Evolutionary conservation across 768 basidiomycete genomes (phyloP), one percentile per base, ranked within the genome.

Genomic region (Suillus discolor): DNA sequence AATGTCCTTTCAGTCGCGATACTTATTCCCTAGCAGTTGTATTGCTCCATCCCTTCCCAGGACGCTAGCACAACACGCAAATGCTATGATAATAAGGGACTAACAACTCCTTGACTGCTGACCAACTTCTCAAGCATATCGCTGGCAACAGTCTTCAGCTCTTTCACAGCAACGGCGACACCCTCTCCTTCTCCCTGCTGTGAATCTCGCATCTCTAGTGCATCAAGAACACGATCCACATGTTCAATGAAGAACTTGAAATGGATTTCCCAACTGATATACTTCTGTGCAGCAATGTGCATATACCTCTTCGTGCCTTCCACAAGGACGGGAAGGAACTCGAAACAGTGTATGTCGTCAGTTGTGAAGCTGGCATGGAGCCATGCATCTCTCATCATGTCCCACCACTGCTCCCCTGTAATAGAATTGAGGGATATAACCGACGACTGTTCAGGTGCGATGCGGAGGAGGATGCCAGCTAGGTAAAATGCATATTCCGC

Each of bases 341-440:
- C 16, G 16, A 31, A 28, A 28, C 51, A 31, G 16, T 31, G 16
- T 18, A 31, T 53, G 28, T 53, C 51, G 6, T 15, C 2, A n/a
- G n/a, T n/a, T n/a, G n/a, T n/a, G 15, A 7, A 2, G 1, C 1
- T 0, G 45, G n/a, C 11, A 2, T 2, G 1, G n/a, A 1, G 0
- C 47, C 47, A 49, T 49, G 47, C 47, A 2, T 0, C 0, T 0
- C 13, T 49, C 2, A 53, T 53, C 8, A 18, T 9, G 16, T 28
- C 25, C 51, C 51, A 53, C 51, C 51, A 53, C 51, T 53, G 51
- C 16, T 18, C 3, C 8, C 6, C 51, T 53, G 51, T 31, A 16
- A 53, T 53, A 18, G 28, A 9, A 18, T 28, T 16, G 51, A 31
- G 51, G 4, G 28, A 2, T 53, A 28, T 5, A 11, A 18, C 16